These are phyloP conservation scores for Aphanomyces euteiches DNA, from an alignment of 352 stramenopile species.

Conservation along the genomic window DNA sequence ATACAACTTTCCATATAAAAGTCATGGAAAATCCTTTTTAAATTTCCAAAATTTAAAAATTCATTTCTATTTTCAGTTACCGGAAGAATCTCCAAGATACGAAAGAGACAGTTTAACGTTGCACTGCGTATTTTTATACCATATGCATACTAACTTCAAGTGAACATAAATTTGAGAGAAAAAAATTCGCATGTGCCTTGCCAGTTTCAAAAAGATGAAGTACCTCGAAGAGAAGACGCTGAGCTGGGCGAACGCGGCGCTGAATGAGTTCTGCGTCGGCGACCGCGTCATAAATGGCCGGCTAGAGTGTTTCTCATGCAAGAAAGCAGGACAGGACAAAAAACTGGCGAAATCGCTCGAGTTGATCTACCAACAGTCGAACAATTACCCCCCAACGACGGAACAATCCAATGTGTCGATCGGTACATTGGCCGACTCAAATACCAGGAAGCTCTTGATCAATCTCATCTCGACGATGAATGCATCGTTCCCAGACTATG, in stretches of 20 bases:
- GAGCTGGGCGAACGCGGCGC: conserved; percentile 85
- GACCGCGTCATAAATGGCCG: conserved; percentile 85
- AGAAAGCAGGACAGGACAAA: conserved; percentile 90
- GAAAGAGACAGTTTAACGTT: conserved; percentile 6
- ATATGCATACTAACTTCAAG: conserved; percentile 14
- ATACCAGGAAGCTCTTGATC: conserved; percentile 87
- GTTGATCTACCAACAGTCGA: conserved; percentile 64
- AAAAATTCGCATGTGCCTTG: not conserved
- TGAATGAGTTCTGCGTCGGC: conserved; percentile 80
- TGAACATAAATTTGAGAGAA: conserved; percentile 1
- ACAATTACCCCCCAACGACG: conserved; percentile 30
- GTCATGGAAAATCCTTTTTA: too few relatives aligned
- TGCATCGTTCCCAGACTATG: conserved; percentile 90
- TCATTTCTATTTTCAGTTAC: too few relatives aligned
- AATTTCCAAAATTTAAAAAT: too few relatives aligned
- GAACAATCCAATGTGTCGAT: conserved; percentile 55
- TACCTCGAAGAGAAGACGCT: conserved; percentile 90
- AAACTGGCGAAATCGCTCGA: conserved; percentile 87
- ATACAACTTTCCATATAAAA: too few relatives aligned
- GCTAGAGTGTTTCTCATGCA: conserved; percentile 90
- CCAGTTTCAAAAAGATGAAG: conserved; percentile 68
- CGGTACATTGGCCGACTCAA: conserved; percentile 61
- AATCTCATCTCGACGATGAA: conserved; percentile 95
- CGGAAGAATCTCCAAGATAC: too few relatives aligned
- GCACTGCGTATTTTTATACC: conserved; percentile 19